Evolutionary conservation across 129 eudicot genomes (phyloP).

Genomic region (Erigeron canadensis): DNA sequence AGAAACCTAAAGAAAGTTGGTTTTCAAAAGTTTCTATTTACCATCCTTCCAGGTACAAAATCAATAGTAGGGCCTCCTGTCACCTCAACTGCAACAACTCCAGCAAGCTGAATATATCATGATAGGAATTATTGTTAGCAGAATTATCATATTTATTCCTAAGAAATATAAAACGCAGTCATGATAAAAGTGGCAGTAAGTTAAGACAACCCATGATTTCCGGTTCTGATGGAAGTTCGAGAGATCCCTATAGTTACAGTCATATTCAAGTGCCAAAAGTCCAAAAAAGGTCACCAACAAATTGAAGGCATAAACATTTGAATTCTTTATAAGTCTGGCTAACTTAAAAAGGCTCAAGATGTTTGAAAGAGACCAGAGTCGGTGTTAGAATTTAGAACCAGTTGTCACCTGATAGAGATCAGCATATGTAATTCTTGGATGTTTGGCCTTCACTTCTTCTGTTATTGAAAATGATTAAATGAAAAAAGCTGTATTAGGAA

Average conservation of each 20-base stretch:
- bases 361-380: not conserved
- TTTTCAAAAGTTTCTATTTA: slow-evolving; percentile 20
- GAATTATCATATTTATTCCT: not conserved
- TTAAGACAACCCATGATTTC: not conserved
- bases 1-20: not conserved
- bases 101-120: slow-evolving; percentile 73
- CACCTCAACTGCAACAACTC: slow-evolving; percentile 95
- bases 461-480: slow-evolving; percentile 22
- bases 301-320: not conserved
- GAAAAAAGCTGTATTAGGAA: slow-evolving; percentile 4
- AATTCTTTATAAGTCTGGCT: not conserved
- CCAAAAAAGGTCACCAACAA: not conserved
- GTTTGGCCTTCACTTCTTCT: slow-evolving; percentile 79
- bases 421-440: slow-evolving; percentile 83
- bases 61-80: slow-evolving; percentile 92
- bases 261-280: not conserved
- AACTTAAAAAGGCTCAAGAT: slow-evolving; percentile 17
- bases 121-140: not conserved
- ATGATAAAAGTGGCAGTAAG: not conserved
- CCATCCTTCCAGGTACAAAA: slow-evolving; percentile 91
- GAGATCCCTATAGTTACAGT: not conserved
- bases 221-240: not conserved
- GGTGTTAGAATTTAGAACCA: not conserved
- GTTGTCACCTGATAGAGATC: slow-evolving; percentile 87
- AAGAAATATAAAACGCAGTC: slow-evolving; percentile 2